Evolutionary conservation across 176 grass and related monocot genomes (phyloP).

Genomic region (Triticum urartu): DNA sequence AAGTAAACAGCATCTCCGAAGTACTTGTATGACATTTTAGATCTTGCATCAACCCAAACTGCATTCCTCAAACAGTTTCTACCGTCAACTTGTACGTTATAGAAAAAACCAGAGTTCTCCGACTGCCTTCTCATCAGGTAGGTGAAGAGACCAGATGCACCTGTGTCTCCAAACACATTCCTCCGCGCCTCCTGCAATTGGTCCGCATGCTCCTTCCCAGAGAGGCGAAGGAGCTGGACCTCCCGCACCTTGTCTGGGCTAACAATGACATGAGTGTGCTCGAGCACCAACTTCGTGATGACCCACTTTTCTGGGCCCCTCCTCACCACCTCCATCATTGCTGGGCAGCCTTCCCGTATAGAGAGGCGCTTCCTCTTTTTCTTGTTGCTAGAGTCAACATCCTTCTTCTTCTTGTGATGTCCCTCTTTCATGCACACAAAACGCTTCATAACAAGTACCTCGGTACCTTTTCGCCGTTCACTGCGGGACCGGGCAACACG

Average conservation of each 20-base stretch:
- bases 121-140: conserved; percentile 82
- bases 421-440: conserved; percentile 99
- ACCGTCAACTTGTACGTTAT: conserved; percentile 66
- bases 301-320: conserved; percentile 67
- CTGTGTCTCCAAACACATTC: conserved; percentile 72
- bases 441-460: conserved; percentile 89
- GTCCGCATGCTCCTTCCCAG: conserved; percentile 71
- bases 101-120: conserved; percentile 74
- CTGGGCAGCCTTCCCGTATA: conserved; percentile 90
- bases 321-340: conserved; percentile 91
- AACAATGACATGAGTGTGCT: conserved; percentile 85
- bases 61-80: conserved; percentile 77
- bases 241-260: conserved; percentile 69
- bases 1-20: conserved; percentile 92
- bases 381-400: conserved; percentile 41
- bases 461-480: conserved; percentile 72
- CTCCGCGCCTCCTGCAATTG: conserved; percentile 59
- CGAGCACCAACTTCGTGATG: conserved; percentile 72
- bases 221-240: conserved; percentile 58
- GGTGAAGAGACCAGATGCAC: conserved; percentile 55
- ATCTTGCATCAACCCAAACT: conserved; percentile 88
- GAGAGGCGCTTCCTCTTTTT: conserved; percentile 85
- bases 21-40: conserved; percentile 78
- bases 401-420: conserved; percentile 97
- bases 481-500: conserved; percentile 84